Evolutionary conservation across 2,329 filamentous ascomycete genomes (phyloP).

Genomic region (Elsinoe australis): DNA sequence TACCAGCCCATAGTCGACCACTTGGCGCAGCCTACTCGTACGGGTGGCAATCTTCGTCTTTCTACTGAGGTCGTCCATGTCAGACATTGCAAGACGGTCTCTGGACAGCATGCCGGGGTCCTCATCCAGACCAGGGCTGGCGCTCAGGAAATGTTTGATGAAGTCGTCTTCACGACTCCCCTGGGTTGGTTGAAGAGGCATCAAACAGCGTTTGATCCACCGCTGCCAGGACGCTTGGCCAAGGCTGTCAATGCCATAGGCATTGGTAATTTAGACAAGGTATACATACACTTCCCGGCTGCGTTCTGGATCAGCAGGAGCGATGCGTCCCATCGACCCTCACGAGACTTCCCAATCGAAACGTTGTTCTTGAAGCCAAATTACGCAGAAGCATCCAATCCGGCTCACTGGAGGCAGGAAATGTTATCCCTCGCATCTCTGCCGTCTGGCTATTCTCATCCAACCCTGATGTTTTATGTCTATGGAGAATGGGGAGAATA

Average conservation of each 20-base stretch:
- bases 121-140: slow-evolving; percentile 42
- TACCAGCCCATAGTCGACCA: slow-evolving; percentile 48
- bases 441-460: slow-evolving; percentile 6
- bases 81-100: slow-evolving; percentile 42
- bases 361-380: slow-evolving; percentile 14
- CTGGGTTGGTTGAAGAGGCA: slow-evolving; percentile 62
- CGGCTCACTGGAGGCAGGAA: slow-evolving; percentile 1
- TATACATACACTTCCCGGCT: slow-evolving; percentile 54
- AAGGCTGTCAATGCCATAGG: slow-evolving; percentile 57
- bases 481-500: slow-evolving; percentile 7
- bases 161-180: slow-evolving; percentile 60
- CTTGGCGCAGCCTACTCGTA: slow-evolving; percentile 38
- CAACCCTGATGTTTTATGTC: slow-evolving; percentile 16
- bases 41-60: neutral
- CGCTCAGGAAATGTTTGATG: slow-evolving; percentile 50
- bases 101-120: slow-evolving; percentile 28
- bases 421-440: slow-evolving; percentile 11
- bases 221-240: slow-evolving; percentile 49
- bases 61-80: neutral
- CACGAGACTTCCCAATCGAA: slow-evolving; percentile 8
- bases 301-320: slow-evolving; percentile 1
- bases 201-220: slow-evolving; percentile 50
- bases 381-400: slow-evolving; percentile 2
- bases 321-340: neutral
- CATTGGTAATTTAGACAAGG: slow-evolving; percentile 66